These are phyloP conservation scores for Lodderomyces parapsilosis DNA, from an alignment of 1,139 yeast genomes.

Conservation along the genomic window DNA sequence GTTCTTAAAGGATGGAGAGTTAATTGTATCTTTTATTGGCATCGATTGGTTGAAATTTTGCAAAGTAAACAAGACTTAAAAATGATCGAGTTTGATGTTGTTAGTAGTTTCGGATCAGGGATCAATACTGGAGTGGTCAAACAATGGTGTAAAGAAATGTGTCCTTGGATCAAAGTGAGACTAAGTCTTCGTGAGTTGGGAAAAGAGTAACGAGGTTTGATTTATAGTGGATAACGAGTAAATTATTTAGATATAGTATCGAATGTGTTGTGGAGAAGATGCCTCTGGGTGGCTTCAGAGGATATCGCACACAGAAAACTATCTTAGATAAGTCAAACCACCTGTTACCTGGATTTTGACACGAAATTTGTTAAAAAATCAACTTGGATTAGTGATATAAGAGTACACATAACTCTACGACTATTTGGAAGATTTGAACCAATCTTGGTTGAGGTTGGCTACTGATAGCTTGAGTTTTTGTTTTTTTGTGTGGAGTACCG, in stretches of 20 bases:
- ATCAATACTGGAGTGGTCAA: background rate
- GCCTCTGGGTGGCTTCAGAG: no score
- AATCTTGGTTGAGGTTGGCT: no score
- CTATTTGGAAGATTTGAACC: no score
- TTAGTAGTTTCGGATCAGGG: background rate
- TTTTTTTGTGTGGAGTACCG: no score
- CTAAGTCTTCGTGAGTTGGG: background rate
- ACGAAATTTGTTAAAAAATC: no score
- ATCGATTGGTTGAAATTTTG: background rate
- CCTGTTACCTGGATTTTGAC: no score
- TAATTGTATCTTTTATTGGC: background rate
- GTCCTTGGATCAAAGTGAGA: background rate
- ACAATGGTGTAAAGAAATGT: background rate
- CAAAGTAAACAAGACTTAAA: background rate
- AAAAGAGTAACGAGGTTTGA: background rate
- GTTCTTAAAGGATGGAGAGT: conserved; percentile 1
- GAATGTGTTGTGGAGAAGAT: no score
- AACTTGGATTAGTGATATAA: no score
- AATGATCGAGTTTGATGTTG: background rate
- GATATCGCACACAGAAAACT: no score
- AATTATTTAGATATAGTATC: background rate
- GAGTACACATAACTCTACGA: no score
- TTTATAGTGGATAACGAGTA: background rate
- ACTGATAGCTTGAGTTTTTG: no score
- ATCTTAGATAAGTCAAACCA: no score